Evolutionary conservation across 352 stramenopile species (phyloP), one percentile per base, ranked within the genome.

Genomic region (Phytophthora brassicae): DNA sequence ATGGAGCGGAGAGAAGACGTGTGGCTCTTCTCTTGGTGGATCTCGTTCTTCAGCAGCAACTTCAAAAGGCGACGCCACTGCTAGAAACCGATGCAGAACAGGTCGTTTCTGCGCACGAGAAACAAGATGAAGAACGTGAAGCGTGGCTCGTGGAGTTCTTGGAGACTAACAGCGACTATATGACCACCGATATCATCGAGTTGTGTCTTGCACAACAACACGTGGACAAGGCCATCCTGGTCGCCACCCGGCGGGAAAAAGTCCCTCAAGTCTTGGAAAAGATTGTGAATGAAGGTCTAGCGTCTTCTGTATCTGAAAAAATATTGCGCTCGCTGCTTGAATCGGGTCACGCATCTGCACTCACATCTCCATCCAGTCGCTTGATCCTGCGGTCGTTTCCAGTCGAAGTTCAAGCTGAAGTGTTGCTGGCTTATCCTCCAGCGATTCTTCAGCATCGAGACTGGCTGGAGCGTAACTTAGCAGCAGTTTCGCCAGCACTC

Each of bases 381-480:
- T 43, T 89, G 20, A 66, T 92, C 17, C 51, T 92, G 17, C 72
- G 84, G 9, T 65, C 77, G 9, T 74, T 92, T 13, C 56, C 75
- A 2, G 52, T 84, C 3, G 64, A 82, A 14, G 35, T 70, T 41
- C 82, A 94, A 56, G 60, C 85, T 13, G 49, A 89, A 33, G 64
- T 90, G 20, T 59, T 92, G 43, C 46, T 91, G 22, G 69, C 74
- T 13, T 35, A 75, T 31, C 65, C 75, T 0, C 54, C 70, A 19
- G 61, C 74, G 22, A 70, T 94, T 39, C 54, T 92, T 44, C 61
- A 76, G 31, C 86, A 93, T 54, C 82, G 86, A 28, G 84, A 92
- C 43, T 94, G 84, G 84, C 48, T 94, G 11, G 22, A 84, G 16
- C 79, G 84, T 1, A 78, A 90, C 20, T 39, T 92, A 20, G 46